Evolutionary conservation across 1,139 yeast genomes (phyloP).

Genomic region (Schwanniomyces etchellsii): DNA sequence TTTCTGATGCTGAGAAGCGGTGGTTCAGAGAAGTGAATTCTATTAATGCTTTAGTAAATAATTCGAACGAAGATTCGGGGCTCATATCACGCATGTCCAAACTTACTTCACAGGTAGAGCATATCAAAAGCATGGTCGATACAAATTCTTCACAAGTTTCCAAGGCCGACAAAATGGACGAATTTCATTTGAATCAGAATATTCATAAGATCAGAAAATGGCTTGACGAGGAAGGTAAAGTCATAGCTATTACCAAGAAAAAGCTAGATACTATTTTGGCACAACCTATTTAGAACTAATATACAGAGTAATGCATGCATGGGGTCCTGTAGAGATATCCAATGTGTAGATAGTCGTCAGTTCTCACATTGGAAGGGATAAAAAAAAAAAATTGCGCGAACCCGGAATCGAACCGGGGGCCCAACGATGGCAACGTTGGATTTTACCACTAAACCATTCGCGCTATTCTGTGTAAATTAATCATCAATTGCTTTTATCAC

Average conservation of each 20-base stretch:
- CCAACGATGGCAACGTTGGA: conserved; percentile 14
- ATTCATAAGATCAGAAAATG: conserved; percentile 13
- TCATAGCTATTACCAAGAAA: conserved; percentile 11
- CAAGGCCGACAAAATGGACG: conserved; percentile 8
- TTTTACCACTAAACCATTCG: conserved; percentile 14
- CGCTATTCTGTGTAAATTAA: no score
- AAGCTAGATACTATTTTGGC: conserved; percentile 10
- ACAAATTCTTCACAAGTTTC: background rate
- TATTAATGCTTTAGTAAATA: conserved; percentile 11
- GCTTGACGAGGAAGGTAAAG: conserved; percentile 15
- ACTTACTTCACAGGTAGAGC: conserved; percentile 13
- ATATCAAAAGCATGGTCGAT: conserved; percentile 3
- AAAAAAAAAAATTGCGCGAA: conserved; percentile 9
- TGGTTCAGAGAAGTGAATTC: conserved; percentile 37
- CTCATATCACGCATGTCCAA: conserved; percentile 8
- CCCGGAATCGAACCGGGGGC: conserved; percentile 15
- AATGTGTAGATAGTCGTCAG: background rate
- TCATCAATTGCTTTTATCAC: no score
- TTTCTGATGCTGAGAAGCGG: conserved; percentile 27
- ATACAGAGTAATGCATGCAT: background rate
- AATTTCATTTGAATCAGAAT: conserved; percentile 13
- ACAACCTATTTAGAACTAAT: no score
- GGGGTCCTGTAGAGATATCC: background rate
- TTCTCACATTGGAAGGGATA: background rate
- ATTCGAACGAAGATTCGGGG: conserved; percentile 7